A percentile compares a stretch with the other conserved stretches of the same genome.
These are phyloP conservation scores for Halophytophthora polymorphica DNA, from an alignment of 352 stramenopile species.

Conservation along the genomic window DNA sequence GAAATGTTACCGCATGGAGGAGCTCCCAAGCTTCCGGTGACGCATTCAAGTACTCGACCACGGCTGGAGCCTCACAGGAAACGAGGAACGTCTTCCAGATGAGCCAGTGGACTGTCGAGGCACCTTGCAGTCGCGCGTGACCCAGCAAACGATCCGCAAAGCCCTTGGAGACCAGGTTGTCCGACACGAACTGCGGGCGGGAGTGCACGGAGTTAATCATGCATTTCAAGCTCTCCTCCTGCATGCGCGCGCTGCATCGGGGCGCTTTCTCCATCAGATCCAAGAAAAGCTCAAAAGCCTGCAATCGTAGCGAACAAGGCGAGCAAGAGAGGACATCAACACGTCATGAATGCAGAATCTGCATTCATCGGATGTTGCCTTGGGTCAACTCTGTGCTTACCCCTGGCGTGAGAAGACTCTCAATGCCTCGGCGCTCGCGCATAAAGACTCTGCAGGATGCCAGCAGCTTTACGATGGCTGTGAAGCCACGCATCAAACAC, in stretches of 20 bases:
- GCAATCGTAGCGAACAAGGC: background rate
- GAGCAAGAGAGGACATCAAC: background rate
- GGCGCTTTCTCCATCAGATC: conserved; percentile 12
- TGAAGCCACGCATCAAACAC: background rate
- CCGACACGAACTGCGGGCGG: conserved; percentile 48
- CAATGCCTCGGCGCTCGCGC: conserved; percentile 60
- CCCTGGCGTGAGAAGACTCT: conserved; percentile 44
- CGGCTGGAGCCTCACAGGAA: conserved; percentile 35
- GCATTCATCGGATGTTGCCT: no score
- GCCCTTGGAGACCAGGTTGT: conserved; percentile 19
- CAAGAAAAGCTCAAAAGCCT: conserved; percentile 43
- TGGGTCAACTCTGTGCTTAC: no score
- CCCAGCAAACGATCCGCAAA: conserved; percentile 27
- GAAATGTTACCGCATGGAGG: conserved; percentile 32
- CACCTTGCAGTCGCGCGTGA: conserved; percentile 20
- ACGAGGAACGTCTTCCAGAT: conserved; percentile 63
- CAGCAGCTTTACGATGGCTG: conserved; percentile 26
- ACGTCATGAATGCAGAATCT: no score
- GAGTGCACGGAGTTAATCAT: conserved; percentile 66
- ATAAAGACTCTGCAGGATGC: conserved; percentile 55
- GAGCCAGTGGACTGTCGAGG: conserved; percentile 43
- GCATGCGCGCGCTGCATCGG: conserved; percentile 16
- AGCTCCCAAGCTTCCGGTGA: conserved; percentile 40
- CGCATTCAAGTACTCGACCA: conserved; percentile 23
- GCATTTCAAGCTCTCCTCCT: conserved; percentile 66